phyloP scores from a whole-genome alignment of 2,329 filamentous ascomycete genomes.

The Ceratocystis variospora region DNA sequence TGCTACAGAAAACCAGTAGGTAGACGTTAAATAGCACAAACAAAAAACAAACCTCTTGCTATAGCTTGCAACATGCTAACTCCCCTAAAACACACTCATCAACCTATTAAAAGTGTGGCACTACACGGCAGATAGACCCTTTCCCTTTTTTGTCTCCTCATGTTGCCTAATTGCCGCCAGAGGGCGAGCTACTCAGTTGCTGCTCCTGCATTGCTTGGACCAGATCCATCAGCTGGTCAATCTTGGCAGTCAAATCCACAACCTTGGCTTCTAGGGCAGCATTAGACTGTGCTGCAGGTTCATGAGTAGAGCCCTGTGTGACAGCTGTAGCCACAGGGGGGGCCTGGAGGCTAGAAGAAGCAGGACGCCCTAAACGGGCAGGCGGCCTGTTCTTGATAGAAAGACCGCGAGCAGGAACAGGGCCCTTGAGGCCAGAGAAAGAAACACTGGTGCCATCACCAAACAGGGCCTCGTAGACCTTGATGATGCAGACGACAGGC shows the following conservation, averaged over 20 bases:
- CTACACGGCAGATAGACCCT: not conserved
- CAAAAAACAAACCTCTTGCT: no score
- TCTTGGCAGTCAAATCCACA: slow-evolving; percentile 41
- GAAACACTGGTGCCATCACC: slow-evolving; percentile 31
- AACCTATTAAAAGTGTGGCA: not conserved
- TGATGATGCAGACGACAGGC: slow-evolving; percentile 56
- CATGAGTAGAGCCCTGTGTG: slow-evolving; percentile 23
- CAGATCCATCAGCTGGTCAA: slow-evolving; percentile 42
- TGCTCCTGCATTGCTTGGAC: slow-evolving; percentile 37
- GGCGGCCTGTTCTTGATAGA: not conserved
- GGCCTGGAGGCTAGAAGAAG: not conserved
- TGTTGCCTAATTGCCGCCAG: not conserved
- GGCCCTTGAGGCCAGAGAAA: slow-evolving; percentile 36
- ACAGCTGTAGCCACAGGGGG: not conserved
- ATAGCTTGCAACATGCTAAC: no score
- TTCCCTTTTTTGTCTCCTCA: not conserved
- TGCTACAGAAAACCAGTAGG: no score
- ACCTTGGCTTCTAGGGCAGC: slow-evolving; percentile 38
- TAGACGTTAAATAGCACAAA: no score
- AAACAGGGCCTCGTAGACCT: slow-evolving; percentile 47
- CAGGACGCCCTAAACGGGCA: not conserved
- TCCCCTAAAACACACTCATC: not conserved
- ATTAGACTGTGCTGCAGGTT: slow-evolving; percentile 22
- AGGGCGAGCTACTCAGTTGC: slow-evolving; percentile 21
- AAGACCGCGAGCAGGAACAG: slow-evolving; percentile 14